Conservation (phyloP, 192 early-diverging fungal species). For the Geosiphon pyriformis region DNA sequence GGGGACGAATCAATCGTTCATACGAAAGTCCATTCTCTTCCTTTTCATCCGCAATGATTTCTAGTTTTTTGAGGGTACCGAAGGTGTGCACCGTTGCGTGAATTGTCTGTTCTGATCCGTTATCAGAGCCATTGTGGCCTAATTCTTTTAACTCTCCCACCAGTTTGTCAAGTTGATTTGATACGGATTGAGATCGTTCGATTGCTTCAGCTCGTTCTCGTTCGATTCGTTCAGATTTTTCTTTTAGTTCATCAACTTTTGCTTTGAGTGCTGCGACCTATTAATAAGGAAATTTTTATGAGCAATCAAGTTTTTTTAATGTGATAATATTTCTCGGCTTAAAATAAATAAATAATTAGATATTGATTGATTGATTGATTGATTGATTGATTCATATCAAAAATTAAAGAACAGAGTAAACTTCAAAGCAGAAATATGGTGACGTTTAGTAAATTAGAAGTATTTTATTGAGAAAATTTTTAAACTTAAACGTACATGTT, state of each 20-base stretch:
- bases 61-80: slow-evolving; percentile 16
- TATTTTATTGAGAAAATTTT: not conserved
- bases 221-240: slow-evolving; percentile 9
- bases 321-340: not conserved
- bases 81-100: slow-evolving; percentile 30
- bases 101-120: slow-evolving; percentile 17
- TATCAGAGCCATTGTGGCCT: slow-evolving; percentile 1
- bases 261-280: slow-evolving; percentile 23
- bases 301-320: not conserved
- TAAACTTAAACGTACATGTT: slow-evolving; percentile 18
- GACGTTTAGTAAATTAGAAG: not conserved
- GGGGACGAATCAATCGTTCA: slow-evolving; percentile 20
- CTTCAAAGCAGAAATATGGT: no score
- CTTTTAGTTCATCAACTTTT: slow-evolving; percentile 20
- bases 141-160: slow-evolving; percentile 14
- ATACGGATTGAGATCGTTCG: slow-evolving; percentile 10
- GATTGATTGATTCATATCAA: not conserved
- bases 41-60: slow-evolving; percentile 27
- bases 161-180: slow-evolving; percentile 16
- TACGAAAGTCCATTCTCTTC: slow-evolving; percentile 11
- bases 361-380: no score
- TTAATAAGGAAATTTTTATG: not conserved
- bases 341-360: not conserved
- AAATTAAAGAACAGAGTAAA: no score
- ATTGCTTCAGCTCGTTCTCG: slow-evolving; percentile 8